Conservation (phyloP, 768 basidiomycete species). For the Russula vinacea region DNA sequence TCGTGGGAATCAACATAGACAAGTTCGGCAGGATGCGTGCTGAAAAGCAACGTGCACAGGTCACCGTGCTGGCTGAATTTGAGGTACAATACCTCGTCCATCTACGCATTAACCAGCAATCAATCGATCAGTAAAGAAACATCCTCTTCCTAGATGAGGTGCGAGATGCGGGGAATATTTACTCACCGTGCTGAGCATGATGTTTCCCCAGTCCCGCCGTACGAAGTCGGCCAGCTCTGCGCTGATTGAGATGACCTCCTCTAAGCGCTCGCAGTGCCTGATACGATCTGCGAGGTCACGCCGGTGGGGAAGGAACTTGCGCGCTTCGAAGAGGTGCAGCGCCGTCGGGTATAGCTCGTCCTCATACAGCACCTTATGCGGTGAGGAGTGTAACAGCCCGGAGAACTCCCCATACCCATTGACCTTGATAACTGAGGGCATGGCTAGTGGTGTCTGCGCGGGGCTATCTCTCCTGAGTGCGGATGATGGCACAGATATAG, state of each 20-base stretch:
- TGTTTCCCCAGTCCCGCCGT: constrained; percentile 21
- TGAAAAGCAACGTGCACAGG: constrained; percentile 52
- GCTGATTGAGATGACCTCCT: background rate
- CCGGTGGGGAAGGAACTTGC: constrained; percentile 56
- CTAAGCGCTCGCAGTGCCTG: background rate
- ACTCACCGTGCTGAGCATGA: constrained; percentile 52
- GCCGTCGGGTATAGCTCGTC: constrained; percentile 62
- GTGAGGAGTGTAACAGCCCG: constrained; percentile 65
- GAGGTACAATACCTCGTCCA: constrained; percentile 61
- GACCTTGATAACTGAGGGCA: constrained; percentile 37
- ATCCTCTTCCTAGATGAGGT: background rate
- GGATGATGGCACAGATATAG: no score
- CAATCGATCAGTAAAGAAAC: background rate
- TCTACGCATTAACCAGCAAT: constrained; percentile 39
- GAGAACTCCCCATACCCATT: constrained; percentile 36
- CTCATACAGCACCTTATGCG: constrained; percentile 55
- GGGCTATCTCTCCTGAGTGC: no score
- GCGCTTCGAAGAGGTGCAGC: constrained; percentile 71
- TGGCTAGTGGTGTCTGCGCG: background rate
- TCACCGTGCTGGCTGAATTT: constrained; percentile 72
- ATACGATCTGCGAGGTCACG: background rate
- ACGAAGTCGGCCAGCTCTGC: background rate
- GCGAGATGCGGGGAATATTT: background rate
- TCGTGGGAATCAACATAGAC: constrained; percentile 55
- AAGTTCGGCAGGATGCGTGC: constrained; percentile 46